phyloP scores from a whole-genome alignment of 805 yeast genomes.

The Cephaloascus fragrans region DNA sequence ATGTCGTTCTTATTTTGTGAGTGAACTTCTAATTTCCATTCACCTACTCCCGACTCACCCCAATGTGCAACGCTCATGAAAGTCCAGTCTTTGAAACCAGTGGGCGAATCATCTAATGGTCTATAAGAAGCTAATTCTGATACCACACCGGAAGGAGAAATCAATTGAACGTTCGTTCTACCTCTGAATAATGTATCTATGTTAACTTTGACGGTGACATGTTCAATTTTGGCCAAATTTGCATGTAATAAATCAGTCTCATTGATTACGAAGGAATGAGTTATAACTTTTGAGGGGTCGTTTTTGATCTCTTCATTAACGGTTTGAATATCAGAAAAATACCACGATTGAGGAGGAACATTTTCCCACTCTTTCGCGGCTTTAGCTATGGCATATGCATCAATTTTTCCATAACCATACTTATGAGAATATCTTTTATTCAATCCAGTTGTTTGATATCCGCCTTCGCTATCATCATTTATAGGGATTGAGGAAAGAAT shows the following conservation, averaged over 20 bases:
- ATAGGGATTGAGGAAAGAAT: constrained; percentile 64
- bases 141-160: constrained; percentile 66
- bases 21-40: constrained; percentile 66
- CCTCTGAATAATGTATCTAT: constrained; percentile 64
- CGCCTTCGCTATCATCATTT: constrained; percentile 49
- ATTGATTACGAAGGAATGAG: constrained; percentile 33
- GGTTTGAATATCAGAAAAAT: constrained; percentile 32
- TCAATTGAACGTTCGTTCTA: constrained; percentile 48
- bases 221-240: constrained; percentile 72
- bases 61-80: constrained; percentile 98
- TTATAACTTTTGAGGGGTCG: constrained; percentile 5
- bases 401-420: constrained; percentile 89
- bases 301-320: constrained; percentile 19
- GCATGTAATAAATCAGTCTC: constrained; percentile 37
- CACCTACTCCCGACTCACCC: constrained; percentile 79
- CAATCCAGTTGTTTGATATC: constrained; percentile 66
- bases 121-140: constrained; percentile 71
- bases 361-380: constrained; percentile 68
- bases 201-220: constrained; percentile 73
- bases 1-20: constrained; percentile 25
- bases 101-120: constrained; percentile 38
- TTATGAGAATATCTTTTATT: constrained; percentile 67
- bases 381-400: constrained; percentile 66
- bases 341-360: constrained; percentile 91
- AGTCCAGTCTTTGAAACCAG: constrained; percentile 75